Percentiles rank a stretch among this genome's conserved stretches.
Conservation (phyloP, 1,284 basidiomycete species). For the Neolentinus lepideus region DNA sequence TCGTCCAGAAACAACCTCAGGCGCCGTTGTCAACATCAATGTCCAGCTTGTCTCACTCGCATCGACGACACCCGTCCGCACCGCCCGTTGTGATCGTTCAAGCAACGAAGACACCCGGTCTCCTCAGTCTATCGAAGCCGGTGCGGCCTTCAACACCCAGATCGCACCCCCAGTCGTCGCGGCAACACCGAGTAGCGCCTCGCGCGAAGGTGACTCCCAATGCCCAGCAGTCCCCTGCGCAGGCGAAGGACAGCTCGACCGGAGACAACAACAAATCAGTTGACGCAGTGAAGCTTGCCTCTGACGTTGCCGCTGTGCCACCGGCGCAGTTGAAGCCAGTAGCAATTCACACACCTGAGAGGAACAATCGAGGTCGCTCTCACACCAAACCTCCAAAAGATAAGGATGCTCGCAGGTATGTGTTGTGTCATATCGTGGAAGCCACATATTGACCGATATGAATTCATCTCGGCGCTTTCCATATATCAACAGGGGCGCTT, state of each 20-base stretch:
- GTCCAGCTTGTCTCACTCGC: conserved; percentile 27
- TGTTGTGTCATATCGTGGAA: conserved; percentile 6
- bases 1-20: conserved; percentile 50
- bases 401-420: conserved; percentile 24
- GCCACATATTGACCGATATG: conserved; percentile 8
- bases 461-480: not conserved
- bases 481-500: conserved; percentile 33
- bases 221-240: not conserved
- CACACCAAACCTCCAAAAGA: conserved; percentile 24
- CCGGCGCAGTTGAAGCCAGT: conserved; percentile 10
- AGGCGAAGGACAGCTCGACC: not conserved
- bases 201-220: not conserved
- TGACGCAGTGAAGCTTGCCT: not conserved
- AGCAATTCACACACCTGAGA: conserved; percentile 17
- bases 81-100: conserved; percentile 59
- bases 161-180: conserved; percentile 25
- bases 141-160: conserved; percentile 25
- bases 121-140: conserved; percentile 63
- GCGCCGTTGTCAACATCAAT: conserved; percentile 23
- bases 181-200: conserved; percentile 18
- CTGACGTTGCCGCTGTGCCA: not conserved
- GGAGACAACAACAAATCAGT: not conserved
- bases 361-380: conserved; percentile 25
- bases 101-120: conserved; percentile 62
- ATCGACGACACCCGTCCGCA: conserved; percentile 61